These are phyloP conservation scores for Brassica carinata DNA, from an alignment of 345 rosid genomes.

Conservation along the genomic window DNA sequence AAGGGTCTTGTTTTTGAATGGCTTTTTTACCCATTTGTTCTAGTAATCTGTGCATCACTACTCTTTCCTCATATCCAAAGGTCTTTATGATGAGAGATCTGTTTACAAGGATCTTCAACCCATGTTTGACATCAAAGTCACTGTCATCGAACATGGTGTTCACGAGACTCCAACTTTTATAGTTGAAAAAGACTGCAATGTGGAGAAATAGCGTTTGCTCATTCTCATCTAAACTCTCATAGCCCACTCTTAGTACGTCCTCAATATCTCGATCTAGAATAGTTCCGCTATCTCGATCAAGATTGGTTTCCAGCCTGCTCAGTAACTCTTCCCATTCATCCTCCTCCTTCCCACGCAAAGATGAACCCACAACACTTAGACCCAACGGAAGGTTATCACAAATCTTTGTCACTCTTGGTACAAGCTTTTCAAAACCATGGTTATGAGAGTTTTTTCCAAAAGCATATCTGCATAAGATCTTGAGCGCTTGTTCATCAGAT, in stretches of 20 bases:
- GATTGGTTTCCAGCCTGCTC: neutral
- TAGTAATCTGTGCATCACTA: neutral
- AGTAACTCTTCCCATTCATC: neutral
- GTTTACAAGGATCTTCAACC: neutral
- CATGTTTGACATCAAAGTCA: neutral
- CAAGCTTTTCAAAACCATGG: neutral
- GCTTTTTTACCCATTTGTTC: neutral
- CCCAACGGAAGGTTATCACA: slow-evolving; percentile 12
- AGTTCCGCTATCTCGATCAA: neutral
- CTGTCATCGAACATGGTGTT: neutral
- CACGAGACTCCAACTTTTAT: neutral
- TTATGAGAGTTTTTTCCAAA: neutral
- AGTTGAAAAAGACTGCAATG: neutral
- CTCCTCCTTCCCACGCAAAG: neutral
- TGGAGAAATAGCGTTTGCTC: neutral
- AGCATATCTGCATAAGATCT: slow-evolving; percentile 7
- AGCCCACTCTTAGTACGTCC: neutral
- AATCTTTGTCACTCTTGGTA: neutral
- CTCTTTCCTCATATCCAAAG: neutral
- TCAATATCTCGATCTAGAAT: neutral
- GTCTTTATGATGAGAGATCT: neutral
- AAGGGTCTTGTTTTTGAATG: neutral
- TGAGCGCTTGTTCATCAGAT: neutral
- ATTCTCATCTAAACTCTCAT: neutral
- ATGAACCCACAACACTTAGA: slow-evolving; percentile 37